A percentile compares a stretch with the other conserved stretches of the same genome.
Conservation (phyloP, 352 stramenopile species). For the Phytophthora pseudosyringae region DNA sequence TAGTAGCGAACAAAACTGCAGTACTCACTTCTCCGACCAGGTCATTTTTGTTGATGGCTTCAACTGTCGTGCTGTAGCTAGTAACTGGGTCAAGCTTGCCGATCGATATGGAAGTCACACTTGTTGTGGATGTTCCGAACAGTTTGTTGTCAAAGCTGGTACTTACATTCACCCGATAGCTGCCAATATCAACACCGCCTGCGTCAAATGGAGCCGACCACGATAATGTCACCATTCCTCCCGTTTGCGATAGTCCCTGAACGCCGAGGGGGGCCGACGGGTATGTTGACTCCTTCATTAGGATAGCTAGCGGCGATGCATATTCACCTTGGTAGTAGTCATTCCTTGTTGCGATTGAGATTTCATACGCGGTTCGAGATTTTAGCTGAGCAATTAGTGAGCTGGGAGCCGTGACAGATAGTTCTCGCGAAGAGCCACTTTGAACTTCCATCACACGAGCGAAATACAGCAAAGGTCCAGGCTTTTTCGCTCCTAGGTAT, state of each 20-base stretch:
- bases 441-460: constrained; percentile 30
- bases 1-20: constrained; percentile 34
- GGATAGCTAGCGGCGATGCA: constrained; percentile 19
- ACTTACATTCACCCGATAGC: constrained; percentile 42
- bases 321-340: constrained; percentile 20
- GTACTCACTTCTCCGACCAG: constrained; percentile 33
- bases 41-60: constrained; percentile 44
- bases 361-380: constrained; percentile 37
- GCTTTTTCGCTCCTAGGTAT: constrained; percentile 42
- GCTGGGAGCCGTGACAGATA: constrained; percentile 19
- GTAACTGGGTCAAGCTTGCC: constrained; percentile 42
- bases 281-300: constrained; percentile 34
- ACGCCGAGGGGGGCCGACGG: constrained; percentile 35
- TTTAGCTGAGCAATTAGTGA: constrained; percentile 33
- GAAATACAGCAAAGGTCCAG: constrained; percentile 39
- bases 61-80: constrained; percentile 40
- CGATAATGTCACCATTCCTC: constrained; percentile 49
- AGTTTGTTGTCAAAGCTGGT: not conserved
- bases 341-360: constrained; percentile 44
- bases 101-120: constrained; percentile 3
- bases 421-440: constrained; percentile 9
- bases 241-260: constrained; percentile 38
- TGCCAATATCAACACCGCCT: constrained; percentile 42
- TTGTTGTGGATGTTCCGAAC: constrained; percentile 13
- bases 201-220: constrained; percentile 53